phyloP scores from a whole-genome alignment of 768 basidiomycete species.

The Daedaleopsis nitida region DNA sequence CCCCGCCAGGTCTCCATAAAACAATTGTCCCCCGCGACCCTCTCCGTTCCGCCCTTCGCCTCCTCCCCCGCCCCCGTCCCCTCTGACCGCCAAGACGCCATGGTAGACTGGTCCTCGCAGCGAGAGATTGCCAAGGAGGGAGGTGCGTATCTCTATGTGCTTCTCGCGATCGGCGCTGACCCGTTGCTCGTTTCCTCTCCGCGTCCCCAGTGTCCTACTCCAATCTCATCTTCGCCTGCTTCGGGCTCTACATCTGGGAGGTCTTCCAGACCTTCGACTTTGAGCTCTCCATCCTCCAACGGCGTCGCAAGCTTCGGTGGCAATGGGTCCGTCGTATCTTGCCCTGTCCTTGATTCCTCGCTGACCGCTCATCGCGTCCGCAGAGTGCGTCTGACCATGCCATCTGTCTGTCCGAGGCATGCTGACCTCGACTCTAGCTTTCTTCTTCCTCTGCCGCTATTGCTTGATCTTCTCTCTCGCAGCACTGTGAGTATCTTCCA shows the following conservation, averaged over 20 bases:
- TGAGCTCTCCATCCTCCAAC: constrained; percentile 63
- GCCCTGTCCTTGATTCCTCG: background rate
- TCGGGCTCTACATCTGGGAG: constrained; percentile 72
- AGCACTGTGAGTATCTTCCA: constrained; percentile 51
- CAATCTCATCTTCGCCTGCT: constrained; percentile 62
- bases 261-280: constrained; percentile 62
- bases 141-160: background rate
- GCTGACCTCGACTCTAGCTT: constrained; percentile 38
- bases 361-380: background rate
- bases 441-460: constrained; percentile 73
- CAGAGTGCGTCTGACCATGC: background rate
- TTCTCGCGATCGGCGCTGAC: background rate
- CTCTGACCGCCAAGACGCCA: constrained; percentile 16
- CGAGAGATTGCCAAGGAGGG: constrained; percentile 39
- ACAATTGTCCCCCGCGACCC: background rate
- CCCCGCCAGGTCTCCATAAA: constrained; percentile 13
- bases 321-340: constrained; percentile 57
- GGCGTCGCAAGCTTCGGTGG: constrained; percentile 65
- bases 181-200: background rate
- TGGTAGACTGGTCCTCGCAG: constrained; percentile 55
- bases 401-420: background rate
- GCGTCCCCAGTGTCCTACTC: constrained; percentile 51
- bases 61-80: constrained; percentile 6
- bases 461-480: constrained; percentile 68
- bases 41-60: constrained; percentile 6